phyloP scores from a whole-genome alignment of 495 filamentous ascomycete species.

The Bathelium albidoporum region DNA sequence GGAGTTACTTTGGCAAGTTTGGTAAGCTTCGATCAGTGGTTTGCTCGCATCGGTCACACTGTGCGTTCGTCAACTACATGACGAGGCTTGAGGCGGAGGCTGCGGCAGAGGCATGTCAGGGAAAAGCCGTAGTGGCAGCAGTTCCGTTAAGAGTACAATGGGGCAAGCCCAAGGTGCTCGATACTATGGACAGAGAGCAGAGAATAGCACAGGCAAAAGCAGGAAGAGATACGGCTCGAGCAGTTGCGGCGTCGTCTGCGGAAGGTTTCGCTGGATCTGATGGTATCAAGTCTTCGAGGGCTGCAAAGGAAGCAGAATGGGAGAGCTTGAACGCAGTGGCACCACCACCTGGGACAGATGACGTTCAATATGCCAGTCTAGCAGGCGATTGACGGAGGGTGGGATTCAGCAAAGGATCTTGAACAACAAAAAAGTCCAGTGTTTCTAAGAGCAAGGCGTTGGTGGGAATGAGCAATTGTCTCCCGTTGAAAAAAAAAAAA shows the following conservation, averaged over 20 bases:
- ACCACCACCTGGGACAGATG: slow-evolving; percentile 71
- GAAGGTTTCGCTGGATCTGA: slow-evolving; percentile 20
- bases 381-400: slow-evolving; percentile 75
- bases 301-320: slow-evolving; percentile 23
- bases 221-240: slow-evolving; percentile 51
- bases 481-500: not conserved
- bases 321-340: slow-evolving; percentile 44
- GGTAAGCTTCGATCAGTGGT: slow-evolving; percentile 81
- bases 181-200: slow-evolving; percentile 77
- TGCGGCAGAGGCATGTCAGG: slow-evolving; percentile 75
- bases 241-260: slow-evolving; percentile 26
- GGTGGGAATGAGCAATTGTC: not conserved
- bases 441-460: not conserved
- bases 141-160: slow-evolving; percentile 83
- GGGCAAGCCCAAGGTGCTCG: slow-evolving; percentile 83
- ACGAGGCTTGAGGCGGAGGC: slow-evolving; percentile 72
- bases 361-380: slow-evolving; percentile 76
- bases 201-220: slow-evolving; percentile 64
- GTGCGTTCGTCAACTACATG: slow-evolving; percentile 89
- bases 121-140: slow-evolving; percentile 70
- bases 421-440: not conserved
- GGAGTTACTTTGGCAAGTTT: slow-evolving; percentile 79
- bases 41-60: slow-evolving; percentile 93
- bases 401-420: not conserved
- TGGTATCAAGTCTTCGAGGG: slow-evolving; percentile 20